Base-by-base conservation (phyloP, 305 asterid genomes). In the Fraxinus nigra region DNA sequence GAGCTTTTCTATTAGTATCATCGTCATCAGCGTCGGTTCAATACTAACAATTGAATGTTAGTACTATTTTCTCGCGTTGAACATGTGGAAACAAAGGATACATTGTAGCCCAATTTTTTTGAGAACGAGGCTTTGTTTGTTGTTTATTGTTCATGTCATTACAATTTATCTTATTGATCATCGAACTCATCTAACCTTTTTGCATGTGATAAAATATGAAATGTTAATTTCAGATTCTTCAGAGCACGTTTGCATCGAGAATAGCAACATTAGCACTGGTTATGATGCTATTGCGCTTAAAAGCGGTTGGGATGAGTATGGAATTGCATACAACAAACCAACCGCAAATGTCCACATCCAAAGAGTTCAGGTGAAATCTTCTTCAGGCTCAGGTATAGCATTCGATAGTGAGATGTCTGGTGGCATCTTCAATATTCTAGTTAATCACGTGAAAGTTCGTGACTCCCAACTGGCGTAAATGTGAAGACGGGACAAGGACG, bases 271-370 rank as follows among this genome's bases (percentile, higher is more conserved):
- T 32, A 94, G 91, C 88, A 91, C 80, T 81, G 93, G 97, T 18
- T 88, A 90, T 26, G 98, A 96, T 37, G 93, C 97, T 0, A 81
- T 96, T 46, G 90, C 87, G 14, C 91, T 96, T 32, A 96, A 94
- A 86, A 94, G 98, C 76, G 98, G 99, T 46, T 96, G 98, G 98
- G 99, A 94, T 38, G 98, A 96, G 83, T 94, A 96, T 76, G 99
- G 98, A 9, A 92, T 96, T 40, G 79, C 93, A 16, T 96, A 89
- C 63, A 87, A 78, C 79, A 87, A 80, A 86, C 87, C 98, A 3
- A 90, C 97, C 22, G 78, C 88, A 14, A 81, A 83, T 24, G 93
- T 94, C 82, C 98, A 94, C 65, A 73, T 96, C 8, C 86, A 92
- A 35, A 86, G 80, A 78, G 84, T 85, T 37, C 88, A 77, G 10